Evolutionary conservation across 176 grass and related monocot genomes (phyloP), one percentile per base, ranked within the genome.

Genomic region (Hordeum marinum): DNA sequence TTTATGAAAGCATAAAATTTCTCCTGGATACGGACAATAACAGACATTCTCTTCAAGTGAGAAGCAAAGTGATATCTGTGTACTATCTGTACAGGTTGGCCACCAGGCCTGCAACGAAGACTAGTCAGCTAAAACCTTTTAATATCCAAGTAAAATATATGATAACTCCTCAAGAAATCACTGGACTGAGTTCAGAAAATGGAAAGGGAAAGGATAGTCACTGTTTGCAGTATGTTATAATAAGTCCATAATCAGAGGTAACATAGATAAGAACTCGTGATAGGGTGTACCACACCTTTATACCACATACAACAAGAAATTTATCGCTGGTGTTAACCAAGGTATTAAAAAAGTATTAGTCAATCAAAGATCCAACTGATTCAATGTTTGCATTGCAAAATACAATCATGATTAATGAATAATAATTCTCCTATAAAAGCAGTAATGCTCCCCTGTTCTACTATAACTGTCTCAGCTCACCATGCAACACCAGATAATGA

Each of bases 61-160:
- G 96, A 99, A 86, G 96, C 96, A 92, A 99, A 99, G 92, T 99
- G 96, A 70, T 91, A 92, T 74, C 96, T 94, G 42, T 99, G 91
- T 80, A 95, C 83, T 83, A 99, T 99, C 66, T 91, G 94, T 83
- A 99, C 96, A 82, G 96, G 91, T 85, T 92, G 90, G 63, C 89
- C 71, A 79, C 91, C 96, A 83, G 96, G 88, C 88, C 96, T 99
- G 90, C 20, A 81, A 94, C 41, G 24, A 54, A 75, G 72, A 54
- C 17, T 21, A 29, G 45, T 52, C 27, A 75, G 72, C 11, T 75
- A 54, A 23, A 34, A 54, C 55, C 8, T 9, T 54, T 54, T 21
- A 20, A 54, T 54, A 32, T 75, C 27, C 72, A 54, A 31, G 26
- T 34, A 54, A 75, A 54, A 31, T 75, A 54, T 50, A 74, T 11